Percentiles rank a stretch among this genome's conserved stretches.
Evolutionary conservation across 1,284 basidiomycete species (phyloP).

Genomic region (Mycena citricolor): DNA sequence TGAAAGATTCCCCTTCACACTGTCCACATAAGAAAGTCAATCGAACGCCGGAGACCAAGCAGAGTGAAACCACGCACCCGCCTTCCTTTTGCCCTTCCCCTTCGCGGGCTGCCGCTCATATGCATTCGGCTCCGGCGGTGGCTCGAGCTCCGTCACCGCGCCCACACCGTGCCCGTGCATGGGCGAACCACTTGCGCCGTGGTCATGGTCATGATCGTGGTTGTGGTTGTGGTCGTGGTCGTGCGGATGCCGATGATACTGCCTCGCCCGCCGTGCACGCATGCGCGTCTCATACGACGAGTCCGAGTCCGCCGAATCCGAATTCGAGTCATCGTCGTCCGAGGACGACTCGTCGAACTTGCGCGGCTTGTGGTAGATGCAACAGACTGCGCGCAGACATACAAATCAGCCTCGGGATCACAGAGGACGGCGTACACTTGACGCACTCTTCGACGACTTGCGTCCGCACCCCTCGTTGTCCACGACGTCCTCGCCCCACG

Average conservation of each 20-base stretch:
- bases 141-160: slow-evolving; percentile 35
- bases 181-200: no score
- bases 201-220: slow-evolving; percentile 26
- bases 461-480: slow-evolving; percentile 81
- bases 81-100: slow-evolving; percentile 40
- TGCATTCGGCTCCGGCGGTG: slow-evolving; percentile 46
- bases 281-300: slow-evolving; percentile 29
- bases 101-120: slow-evolving; percentile 56
- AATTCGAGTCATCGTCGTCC: slow-evolving; percentile 57
- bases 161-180: slow-evolving; percentile 25
- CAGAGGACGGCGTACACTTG: neutral
- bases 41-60: no score
- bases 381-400: slow-evolving; percentile 63
- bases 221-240: slow-evolving; percentile 29
- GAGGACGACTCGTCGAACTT: slow-evolving; percentile 76
- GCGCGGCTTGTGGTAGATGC: slow-evolving; percentile 83
- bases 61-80: no score
- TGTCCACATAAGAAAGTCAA: no score
- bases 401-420: slow-evolving; percentile 4
- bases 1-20: no score
- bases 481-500: slow-evolving; percentile 78
- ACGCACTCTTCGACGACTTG: slow-evolving; percentile 84
- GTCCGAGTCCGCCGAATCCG: slow-evolving; percentile 46
- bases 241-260: slow-evolving; percentile 25
- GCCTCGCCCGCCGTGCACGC: slow-evolving; percentile 18